phyloP scores from a whole-genome alignment of 768 basidiomycete genomes.

The Trametes punicea region DNA sequence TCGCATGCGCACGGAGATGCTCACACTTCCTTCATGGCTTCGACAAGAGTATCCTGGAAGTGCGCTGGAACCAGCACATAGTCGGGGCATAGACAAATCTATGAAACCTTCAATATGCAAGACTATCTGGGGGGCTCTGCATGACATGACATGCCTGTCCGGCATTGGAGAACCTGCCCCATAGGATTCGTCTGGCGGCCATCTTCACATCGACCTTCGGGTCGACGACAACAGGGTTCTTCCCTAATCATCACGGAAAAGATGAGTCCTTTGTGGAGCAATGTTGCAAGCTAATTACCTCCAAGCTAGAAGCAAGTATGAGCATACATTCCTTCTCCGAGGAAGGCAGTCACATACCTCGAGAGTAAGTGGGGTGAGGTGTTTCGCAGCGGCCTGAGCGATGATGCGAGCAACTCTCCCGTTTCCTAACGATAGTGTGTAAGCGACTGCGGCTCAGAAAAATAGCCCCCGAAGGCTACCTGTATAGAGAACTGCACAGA shows the following conservation, averaged over 20 bases:
- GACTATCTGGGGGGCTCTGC: not conserved
- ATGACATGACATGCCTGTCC: constrained; percentile 40
- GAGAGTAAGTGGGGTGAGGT: constrained; percentile 65
- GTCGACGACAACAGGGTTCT: constrained; percentile 69
- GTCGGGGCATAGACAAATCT: constrained; percentile 69
- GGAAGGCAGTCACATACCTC: constrained; percentile 35
- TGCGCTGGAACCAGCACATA: constrained; percentile 45
- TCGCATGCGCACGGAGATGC: too few relatives aligned
- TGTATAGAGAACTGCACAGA: constrained; percentile 56
- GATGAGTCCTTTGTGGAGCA: not conserved
- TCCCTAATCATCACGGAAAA: constrained; percentile 34
- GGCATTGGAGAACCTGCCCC: constrained; percentile 76
- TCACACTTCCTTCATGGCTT: constrained; percentile 42
- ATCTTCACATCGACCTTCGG: constrained; percentile 61
- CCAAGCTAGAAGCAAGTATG: constrained; percentile 42
- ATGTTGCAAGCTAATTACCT: constrained; percentile 26
- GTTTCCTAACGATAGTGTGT: constrained; percentile 35
- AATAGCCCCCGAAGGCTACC: constrained; percentile 24
- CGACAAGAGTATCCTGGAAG: constrained; percentile 38
- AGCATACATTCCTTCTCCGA: not conserved
- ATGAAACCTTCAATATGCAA: constrained; percentile 18
- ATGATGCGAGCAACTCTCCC: constrained; percentile 50
- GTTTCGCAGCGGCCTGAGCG: constrained; percentile 70
- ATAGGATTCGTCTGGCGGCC: constrained; percentile 69
- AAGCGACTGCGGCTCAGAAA: constrained; percentile 32